phyloP scores from a whole-genome alignment of 1,139 yeast species.

The Candida dubliniensis region DNA sequence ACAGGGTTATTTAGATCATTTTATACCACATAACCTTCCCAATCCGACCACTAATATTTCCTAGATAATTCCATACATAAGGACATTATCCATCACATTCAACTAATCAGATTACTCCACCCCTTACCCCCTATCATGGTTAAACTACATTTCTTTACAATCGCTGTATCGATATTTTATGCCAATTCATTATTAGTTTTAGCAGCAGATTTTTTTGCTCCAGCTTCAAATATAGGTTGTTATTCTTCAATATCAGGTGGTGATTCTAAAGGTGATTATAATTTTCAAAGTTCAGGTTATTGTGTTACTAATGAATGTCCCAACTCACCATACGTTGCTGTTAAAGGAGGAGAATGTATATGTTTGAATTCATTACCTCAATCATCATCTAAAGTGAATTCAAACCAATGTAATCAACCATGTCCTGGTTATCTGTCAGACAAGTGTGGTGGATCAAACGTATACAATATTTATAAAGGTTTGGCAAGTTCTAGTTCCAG shows the following conservation, averaged over 20 bases:
- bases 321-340: slow-evolving; percentile 56
- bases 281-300: slow-evolving; percentile 50
- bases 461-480: slow-evolving; percentile 43
- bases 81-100: too few species aligned
- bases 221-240: slow-evolving; percentile 27
- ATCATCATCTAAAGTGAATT: slow-evolving; percentile 22
- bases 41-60: too few species aligned
- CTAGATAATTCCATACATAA: too few species aligned
- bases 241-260: slow-evolving; percentile 31
- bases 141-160: slow-evolving; percentile 1
- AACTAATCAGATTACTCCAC: neutral
- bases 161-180: neutral
- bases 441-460: slow-evolving; percentile 56
- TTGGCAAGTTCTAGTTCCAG: neutral
- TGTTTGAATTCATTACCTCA: slow-evolving; percentile 63
- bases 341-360: slow-evolving; percentile 59
- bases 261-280: slow-evolving; percentile 34
- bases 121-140: neutral
- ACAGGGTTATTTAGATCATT: too few species aligned
- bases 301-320: slow-evolving; percentile 49
- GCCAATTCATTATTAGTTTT: neutral
- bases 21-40: too few species aligned
- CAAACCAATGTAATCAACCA: slow-evolving; percentile 37
- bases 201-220: slow-evolving; percentile 8
- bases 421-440: slow-evolving; percentile 56